Conservation (phyloP, 116 monocot genomes). For the Zostera marina region DNA sequence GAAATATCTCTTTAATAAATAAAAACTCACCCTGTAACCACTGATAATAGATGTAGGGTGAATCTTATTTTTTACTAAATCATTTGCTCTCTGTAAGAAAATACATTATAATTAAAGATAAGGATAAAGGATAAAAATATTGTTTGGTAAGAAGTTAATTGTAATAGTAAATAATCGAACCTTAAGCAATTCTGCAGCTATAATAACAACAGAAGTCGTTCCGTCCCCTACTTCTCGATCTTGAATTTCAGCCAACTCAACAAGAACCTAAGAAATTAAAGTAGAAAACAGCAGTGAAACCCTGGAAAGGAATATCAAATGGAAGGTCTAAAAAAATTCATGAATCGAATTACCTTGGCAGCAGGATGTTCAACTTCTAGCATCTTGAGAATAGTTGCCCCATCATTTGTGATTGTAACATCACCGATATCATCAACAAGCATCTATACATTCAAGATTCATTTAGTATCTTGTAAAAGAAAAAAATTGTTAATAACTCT, state of each 20-base stretch:
- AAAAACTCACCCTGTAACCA: constrained; percentile 66
- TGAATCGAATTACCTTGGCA: constrained; percentile 44
- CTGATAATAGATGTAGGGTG: constrained; percentile 92
- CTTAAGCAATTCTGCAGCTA: constrained; percentile 94
- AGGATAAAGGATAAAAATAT: background rate
- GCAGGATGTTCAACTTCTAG: constrained; percentile 96
- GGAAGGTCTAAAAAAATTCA: constrained; percentile 1
- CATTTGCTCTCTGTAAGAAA: constrained; percentile 79
- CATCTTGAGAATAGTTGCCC: constrained; percentile 95
- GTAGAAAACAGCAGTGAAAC: constrained; percentile 1
- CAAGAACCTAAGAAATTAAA: constrained; percentile 53
- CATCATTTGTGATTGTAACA: constrained; percentile 97
- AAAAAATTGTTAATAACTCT: too few relatives aligned
- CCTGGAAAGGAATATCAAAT: background rate
- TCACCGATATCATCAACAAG: constrained; percentile 97
- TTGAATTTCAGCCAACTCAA: constrained; percentile 96
- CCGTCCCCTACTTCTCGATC: constrained; percentile 96
- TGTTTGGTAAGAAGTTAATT: background rate
- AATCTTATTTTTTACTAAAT: constrained; percentile 95
- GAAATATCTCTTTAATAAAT: background rate
- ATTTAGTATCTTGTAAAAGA: background rate
- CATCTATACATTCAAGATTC: constrained; percentile 39
- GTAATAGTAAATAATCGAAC: constrained; percentile 4
- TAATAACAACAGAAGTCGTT: constrained; percentile 90
- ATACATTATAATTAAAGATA: background rate